Evolutionary conservation across 495 filamentous ascomycete genomes (phyloP).

Genomic region (Lepraria neglecta): DNA sequence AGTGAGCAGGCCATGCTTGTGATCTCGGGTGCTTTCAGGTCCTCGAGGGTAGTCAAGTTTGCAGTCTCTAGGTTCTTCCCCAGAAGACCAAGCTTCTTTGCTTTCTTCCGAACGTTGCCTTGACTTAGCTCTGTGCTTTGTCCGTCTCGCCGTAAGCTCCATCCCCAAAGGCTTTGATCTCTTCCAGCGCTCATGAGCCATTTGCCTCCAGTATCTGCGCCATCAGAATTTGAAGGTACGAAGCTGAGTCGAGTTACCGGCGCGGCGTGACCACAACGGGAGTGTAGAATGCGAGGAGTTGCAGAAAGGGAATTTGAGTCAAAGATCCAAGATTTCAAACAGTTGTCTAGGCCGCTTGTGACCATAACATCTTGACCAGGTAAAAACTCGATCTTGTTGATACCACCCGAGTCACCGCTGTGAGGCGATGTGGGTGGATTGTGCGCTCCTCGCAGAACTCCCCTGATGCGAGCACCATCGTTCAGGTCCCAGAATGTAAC

Average conservation of each 20-base stretch:
- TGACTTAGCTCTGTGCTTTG: slow-evolving; percentile 93
- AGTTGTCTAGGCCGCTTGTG: slow-evolving; percentile 87
- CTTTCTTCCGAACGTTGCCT: slow-evolving; percentile 71
- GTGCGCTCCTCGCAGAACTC: slow-evolving; percentile 78
- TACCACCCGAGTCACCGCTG: slow-evolving; percentile 51
- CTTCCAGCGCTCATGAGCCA: slow-evolving; percentile 87
- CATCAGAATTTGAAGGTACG: slow-evolving; percentile 77
- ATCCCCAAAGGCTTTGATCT: slow-evolving; percentile 88
- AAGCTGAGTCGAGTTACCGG: slow-evolving; percentile 75
- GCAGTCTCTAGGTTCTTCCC: slow-evolving; percentile 34
- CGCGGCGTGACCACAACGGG: slow-evolving; percentile 78
- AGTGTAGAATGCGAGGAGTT: slow-evolving; percentile 75
- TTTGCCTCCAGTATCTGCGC: slow-evolving; percentile 80
- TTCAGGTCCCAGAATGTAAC: slow-evolving; percentile 96
- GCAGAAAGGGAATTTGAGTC: slow-evolving; percentile 80
- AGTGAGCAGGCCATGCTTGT: slow-evolving; percentile 84
- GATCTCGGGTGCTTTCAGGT: slow-evolving; percentile 81
- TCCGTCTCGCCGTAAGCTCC: slow-evolving; percentile 88
- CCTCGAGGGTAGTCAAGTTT: slow-evolving; percentile 53
- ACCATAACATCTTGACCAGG: slow-evolving; percentile 85
- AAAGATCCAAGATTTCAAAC: slow-evolving; percentile 91
- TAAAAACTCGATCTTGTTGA: slow-evolving; percentile 81
- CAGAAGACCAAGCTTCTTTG: slow-evolving; percentile 71
- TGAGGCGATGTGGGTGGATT: slow-evolving; percentile 55
- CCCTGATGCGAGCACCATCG: slow-evolving; percentile 71